These are phyloP conservation scores for Podospora australis DNA, from an alignment of 495 filamentous ascomycete species.

Conservation along the genomic window DNA sequence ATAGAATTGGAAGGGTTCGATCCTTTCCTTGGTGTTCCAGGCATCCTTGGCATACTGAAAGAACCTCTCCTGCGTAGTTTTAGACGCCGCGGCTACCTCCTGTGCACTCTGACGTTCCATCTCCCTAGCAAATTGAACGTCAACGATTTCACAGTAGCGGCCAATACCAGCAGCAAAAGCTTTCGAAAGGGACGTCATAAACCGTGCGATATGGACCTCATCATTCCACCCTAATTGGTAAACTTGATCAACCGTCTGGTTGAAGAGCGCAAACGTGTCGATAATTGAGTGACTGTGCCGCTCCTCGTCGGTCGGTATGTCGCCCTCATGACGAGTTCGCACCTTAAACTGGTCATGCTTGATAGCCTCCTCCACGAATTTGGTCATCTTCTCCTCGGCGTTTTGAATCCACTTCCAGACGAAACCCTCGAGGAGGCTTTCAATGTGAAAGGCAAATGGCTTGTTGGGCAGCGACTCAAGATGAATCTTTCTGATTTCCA, in stretches of 20 bases:
- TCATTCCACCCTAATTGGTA: constrained; percentile 85
- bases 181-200: constrained; percentile 94
- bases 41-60: constrained; percentile 90
- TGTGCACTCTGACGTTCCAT: constrained; percentile 88
- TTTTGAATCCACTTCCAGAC: constrained; percentile 90
- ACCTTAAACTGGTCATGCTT: constrained; percentile 80
- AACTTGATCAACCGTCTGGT: constrained; percentile 80
- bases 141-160: constrained; percentile 86
- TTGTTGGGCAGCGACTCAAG: constrained; percentile 56
- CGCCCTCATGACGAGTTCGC: constrained; percentile 50
- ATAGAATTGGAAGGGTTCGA: constrained; percentile 97
- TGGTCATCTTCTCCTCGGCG: constrained; percentile 70
- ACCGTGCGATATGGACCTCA: constrained; percentile 86
- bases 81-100: constrained; percentile 68
- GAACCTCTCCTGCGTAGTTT: constrained; percentile 84
- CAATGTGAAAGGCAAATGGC: constrained; percentile 77
- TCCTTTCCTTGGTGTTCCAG: constrained; percentile 89
- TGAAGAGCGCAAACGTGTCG: constrained; percentile 91
- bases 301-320: constrained; percentile 68
- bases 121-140: constrained; percentile 79
- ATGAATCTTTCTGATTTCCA: constrained; percentile 76
- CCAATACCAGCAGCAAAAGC: constrained; percentile 76
- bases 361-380: constrained; percentile 83
- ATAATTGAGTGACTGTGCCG: constrained; percentile 89
- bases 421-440: constrained; percentile 78